phyloP scores from a whole-genome alignment of 495 filamentous ascomycete species.

The Lichina pygmaea region DNA sequence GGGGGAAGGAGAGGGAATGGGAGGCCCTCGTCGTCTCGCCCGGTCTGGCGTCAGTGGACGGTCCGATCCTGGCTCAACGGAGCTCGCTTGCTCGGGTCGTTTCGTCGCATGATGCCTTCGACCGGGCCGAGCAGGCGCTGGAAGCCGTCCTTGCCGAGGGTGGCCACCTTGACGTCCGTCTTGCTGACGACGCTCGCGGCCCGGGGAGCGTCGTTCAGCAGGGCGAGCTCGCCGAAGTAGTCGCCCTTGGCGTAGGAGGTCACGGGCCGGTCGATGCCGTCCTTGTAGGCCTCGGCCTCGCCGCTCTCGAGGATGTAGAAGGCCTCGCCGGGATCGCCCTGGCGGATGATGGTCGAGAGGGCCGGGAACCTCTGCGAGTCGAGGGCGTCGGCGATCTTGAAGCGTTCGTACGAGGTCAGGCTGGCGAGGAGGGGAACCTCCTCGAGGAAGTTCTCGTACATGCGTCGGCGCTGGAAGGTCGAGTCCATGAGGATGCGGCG shows the following conservation, averaged over 20 bases:
- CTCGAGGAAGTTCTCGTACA: constrained; percentile 96
- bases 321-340: constrained; percentile 75
- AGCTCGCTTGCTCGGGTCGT: constrained; percentile 21
- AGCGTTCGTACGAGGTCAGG: constrained; percentile 71
- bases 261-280: constrained; percentile 31
- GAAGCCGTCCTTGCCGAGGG: constrained; percentile 78
- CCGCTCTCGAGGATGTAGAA: constrained; percentile 85
- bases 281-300: constrained; percentile 65
- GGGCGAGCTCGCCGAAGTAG: constrained; percentile 85
- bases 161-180: constrained; percentile 82
- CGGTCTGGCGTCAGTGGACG: not conserved
- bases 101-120: constrained; percentile 80
- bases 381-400: constrained; percentile 89
- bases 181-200: constrained; percentile 69
- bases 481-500: constrained; percentile 96
- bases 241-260: constrained; percentile 72
- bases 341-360: constrained; percentile 60
- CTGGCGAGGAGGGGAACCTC: constrained; percentile 73
- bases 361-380: constrained; percentile 66
- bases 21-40: too few relatives aligned
- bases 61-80: not conserved
- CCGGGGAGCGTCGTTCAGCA: constrained; percentile 78
- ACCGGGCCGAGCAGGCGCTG: constrained; percentile 81
- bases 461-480: constrained; percentile 77
- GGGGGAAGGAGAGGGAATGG: too few relatives aligned